Base-by-base conservation (phyloP, 495 filamentous ascomycete species). In the Xylaria acuta region DNA sequence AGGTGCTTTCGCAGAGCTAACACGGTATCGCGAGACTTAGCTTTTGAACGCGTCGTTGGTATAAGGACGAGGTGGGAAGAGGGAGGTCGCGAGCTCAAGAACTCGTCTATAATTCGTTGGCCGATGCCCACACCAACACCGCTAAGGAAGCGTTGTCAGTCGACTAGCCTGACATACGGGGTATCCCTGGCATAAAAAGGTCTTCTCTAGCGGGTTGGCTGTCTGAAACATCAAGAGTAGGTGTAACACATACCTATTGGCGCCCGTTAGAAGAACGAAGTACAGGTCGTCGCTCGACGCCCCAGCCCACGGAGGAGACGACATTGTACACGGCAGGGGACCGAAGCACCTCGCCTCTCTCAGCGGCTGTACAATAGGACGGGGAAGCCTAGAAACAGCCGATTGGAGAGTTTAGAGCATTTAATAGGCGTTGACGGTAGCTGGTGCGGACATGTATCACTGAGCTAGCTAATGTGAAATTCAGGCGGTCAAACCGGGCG, bases 61-160 rank as follows among this genome's bases (percentile, higher is more conserved):
- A 94, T 89, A 40, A 93, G 82, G 74, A 89, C 81, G 43, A 93
- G 85, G 75, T 88, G 88, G 66, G 91, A 84, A 36, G 86, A 83
- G 32, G 86, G 80, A 32, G 91, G 87, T 67, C 89, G 89, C 14
- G 88, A 88, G 63, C 80, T 80, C 69, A 97, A 88, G 87, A 97
- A 98, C 78, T 97, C 94, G 83, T 97, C 91, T 72, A 95, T 94
- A 22, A 98, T 87, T 70, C 97, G 94, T 72, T 90, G 88, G 76
- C 93, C 93, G 69, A 93, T 96, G 63, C 92, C 90, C 75, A 94
- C 93, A 49, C 96, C 96, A 69, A 99, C 90, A 60, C 96, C 96
- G 80, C 97, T 98, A 80, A 5, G 64, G 9, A 49, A 73, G 64
- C 47, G 69, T 60, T 79, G 70, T 75, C 72, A 63, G 63, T 60